Conservation (phyloP, 2,329 filamentous ascomycete genomes). For the Ilyonectria mors-panacis region DNA sequence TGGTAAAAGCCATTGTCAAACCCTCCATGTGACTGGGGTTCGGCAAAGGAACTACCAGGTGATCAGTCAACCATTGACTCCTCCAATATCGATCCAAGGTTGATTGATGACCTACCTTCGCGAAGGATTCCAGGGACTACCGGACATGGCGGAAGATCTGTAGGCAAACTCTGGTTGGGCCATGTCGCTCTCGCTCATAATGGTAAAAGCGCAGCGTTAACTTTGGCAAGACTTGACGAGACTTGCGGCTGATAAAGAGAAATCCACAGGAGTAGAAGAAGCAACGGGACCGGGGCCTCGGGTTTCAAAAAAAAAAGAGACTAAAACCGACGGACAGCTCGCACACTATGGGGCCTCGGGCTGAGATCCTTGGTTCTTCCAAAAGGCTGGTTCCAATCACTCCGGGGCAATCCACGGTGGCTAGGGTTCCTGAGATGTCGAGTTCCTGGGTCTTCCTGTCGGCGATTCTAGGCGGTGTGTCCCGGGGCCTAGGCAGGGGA, state of each 20-base stretch:
- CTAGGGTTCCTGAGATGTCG: constrained; percentile 49
- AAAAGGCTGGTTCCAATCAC: constrained; percentile 47
- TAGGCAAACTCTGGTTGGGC: constrained; percentile 65
- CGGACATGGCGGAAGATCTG: constrained; percentile 61
- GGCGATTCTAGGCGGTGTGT: constrained; percentile 50
- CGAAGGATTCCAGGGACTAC: constrained; percentile 65
- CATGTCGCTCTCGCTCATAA: constrained; percentile 60
- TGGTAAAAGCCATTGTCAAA: constrained; percentile 57
- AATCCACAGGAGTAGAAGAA: constrained; percentile 47
- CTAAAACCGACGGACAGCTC: constrained; percentile 48
- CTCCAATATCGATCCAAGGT: constrained; percentile 24
- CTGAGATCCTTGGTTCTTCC: constrained; percentile 50
- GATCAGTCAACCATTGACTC: constrained; percentile 44
- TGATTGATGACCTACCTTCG: constrained; percentile 64
- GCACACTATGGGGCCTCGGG: constrained; percentile 51
- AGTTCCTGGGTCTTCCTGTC: constrained; percentile 46
- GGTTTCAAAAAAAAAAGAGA: constrained; percentile 47
- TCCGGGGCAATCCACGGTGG: constrained; percentile 47
- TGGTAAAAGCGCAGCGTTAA: constrained; percentile 46
- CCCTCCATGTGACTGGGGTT: constrained; percentile 51
- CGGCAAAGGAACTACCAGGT: constrained; percentile 51
- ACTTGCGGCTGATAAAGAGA: constrained; percentile 50
- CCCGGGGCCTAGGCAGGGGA: constrained; percentile 47
- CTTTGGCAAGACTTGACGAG: constrained; percentile 43
- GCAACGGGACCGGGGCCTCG: constrained; percentile 44